Evolutionary conservation across 495 filamentous ascomycete species (phyloP).

Genomic region (Penicillium tannophilum): DNA sequence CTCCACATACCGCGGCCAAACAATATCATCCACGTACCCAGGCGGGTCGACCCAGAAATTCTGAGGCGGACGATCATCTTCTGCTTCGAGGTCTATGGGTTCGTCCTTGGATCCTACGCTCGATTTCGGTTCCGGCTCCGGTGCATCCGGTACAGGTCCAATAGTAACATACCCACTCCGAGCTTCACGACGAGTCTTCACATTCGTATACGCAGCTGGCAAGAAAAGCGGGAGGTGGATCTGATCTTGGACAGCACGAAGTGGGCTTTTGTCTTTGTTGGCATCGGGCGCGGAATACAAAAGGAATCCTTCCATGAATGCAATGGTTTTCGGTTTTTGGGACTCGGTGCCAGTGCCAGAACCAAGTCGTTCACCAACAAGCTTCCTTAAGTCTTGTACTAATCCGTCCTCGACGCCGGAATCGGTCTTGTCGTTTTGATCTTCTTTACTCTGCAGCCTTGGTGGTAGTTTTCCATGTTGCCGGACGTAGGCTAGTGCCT

Average conservation of each 20-base stretch:
- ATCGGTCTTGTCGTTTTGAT: conserved; percentile 66
- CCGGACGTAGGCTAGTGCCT: conserved; percentile 64
- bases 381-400: conserved; percentile 20
- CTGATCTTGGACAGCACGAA: conserved; percentile 47
- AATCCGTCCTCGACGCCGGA: conserved; percentile 41
- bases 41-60: conserved; percentile 95
- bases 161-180: conserved; percentile 85
- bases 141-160: conserved; percentile 38
- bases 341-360: conserved; percentile 38
- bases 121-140: conserved; percentile 1
- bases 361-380: conserved; percentile 11
- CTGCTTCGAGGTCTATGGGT: conserved; percentile 38
- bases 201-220: conserved; percentile 58
- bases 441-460: conserved; percentile 70
- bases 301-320: conserved; percentile 82
- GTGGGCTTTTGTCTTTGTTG: conserved; percentile 18
- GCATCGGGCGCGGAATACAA: conserved; percentile 58
- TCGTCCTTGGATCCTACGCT: background rate
- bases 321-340: conserved; percentile 28
- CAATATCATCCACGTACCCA: conserved; percentile 90
- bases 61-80: conserved; percentile 51
- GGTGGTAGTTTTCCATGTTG: conserved; percentile 66
- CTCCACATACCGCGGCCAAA: conserved; percentile 90
- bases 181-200: conserved; percentile 67
- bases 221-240: conserved; percentile 80